phyloP scores from a whole-genome alignment of 192 early-diverging fungal genomes.

The Coemansia sp. region DNA sequence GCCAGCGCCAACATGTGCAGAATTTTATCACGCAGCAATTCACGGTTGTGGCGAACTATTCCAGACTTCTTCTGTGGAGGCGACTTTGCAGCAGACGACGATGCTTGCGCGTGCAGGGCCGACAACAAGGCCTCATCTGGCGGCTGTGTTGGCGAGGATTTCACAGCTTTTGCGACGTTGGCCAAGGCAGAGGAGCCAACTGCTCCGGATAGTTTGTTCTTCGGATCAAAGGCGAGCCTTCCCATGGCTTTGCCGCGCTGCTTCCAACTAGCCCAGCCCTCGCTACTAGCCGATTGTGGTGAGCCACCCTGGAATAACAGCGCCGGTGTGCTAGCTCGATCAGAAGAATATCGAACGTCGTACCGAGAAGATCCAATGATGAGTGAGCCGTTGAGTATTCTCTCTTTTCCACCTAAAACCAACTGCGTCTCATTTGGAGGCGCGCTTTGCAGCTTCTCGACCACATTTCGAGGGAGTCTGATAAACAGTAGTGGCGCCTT shows the following conservation, averaged over 20 bases:
- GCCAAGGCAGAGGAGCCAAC: neutral
- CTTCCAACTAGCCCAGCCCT: slow-evolving; percentile 37
- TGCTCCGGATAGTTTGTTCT: neutral
- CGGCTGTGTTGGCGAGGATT: neutral
- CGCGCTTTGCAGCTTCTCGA: slow-evolving; percentile 32
- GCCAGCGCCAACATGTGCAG: slow-evolving; percentile 38
- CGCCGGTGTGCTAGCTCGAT: slow-evolving; percentile 36
- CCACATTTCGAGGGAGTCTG: slow-evolving; percentile 41
- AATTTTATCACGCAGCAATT: slow-evolving; percentile 35
- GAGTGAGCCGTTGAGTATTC: slow-evolving; percentile 34
- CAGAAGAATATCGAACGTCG: slow-evolving; percentile 47
- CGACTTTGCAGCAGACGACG: slow-evolving; percentile 3
- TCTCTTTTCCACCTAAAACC: slow-evolving; percentile 46
- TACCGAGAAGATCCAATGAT: slow-evolving; percentile 20
- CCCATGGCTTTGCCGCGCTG: slow-evolving; percentile 40
- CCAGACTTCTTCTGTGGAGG: slow-evolving; percentile 54
- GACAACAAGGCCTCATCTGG: neutral
- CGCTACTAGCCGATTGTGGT: slow-evolving; percentile 8
- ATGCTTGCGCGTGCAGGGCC: neutral
- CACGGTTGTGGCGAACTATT: slow-evolving; percentile 43
- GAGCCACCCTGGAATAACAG: slow-evolving; percentile 40
- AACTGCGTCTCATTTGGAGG: slow-evolving; percentile 25
- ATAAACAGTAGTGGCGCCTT: slow-evolving; percentile 34
- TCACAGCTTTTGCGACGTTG: neutral
- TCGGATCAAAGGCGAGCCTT: slow-evolving; percentile 37